Evolutionary conservation across 805 yeast genomes (phyloP), one percentile per base, ranked within the genome.

Genomic region (Sporopachydermia lactativora): DNA sequence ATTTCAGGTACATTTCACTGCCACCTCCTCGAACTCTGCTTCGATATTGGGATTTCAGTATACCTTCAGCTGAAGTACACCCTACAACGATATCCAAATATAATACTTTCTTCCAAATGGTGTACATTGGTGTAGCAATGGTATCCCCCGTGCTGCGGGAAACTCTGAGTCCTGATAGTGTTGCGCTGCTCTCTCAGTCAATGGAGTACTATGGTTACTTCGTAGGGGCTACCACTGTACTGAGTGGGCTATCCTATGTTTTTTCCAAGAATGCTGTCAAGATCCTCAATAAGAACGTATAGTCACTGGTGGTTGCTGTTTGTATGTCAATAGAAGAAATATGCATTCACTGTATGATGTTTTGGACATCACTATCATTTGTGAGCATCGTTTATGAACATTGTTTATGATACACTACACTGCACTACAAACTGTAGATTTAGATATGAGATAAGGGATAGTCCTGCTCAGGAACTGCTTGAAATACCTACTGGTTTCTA

Each of bases 91-190:
- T 94, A 17, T 85, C 95, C 8, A 89, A 89, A 55, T 70, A 76
- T 58, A 92, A 92, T 61, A 92, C 99, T 0, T 84, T 78, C 1
- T 69, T 92, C 45, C 99, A 92, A 57, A 89, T 92, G 96, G 54
- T 82, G 2, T 88, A 88, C 50, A 70, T 92, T 36, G 95, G 81
- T 0, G 53, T 68, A 13, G 70, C 75, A 41, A 73, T 81, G 41
- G 59, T 71, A 14, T 64, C 68, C 41, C 81, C 82, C 1, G 76
- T 72, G 1, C 41, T 69, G 14, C 36, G 61, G 31, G 49, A 60
- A 1, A 57, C 65, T 8, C 44, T 70, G 5, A 52, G 52, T 11
- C 54, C 62, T 1, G 49, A 52, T 3, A 45, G 46, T 4, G 50
- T 62, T 40, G 55, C 55, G n/a, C 5, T 4, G 11, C 16, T 4